Evolutionary conservation across 306 rosid species (phyloP).

Genomic region (Medicago arabica): DNA sequence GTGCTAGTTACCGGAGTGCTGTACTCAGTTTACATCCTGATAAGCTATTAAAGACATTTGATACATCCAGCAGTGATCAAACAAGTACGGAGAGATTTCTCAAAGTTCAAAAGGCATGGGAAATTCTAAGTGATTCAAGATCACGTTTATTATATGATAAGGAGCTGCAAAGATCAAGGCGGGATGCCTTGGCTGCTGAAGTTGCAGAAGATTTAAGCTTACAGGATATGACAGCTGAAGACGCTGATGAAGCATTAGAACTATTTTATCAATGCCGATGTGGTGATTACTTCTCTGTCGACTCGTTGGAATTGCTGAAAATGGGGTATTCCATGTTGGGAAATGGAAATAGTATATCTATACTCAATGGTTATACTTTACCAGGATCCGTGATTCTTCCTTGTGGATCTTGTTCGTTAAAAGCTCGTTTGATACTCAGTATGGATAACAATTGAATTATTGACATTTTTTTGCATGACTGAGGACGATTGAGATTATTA

Average conservation of each 20-base stretch:
- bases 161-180: slow-evolving; percentile 61
- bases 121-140: slow-evolving; percentile 65
- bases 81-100: slow-evolving; percentile 58
- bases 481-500: not conserved
- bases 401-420: slow-evolving; percentile 93
- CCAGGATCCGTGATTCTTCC: slow-evolving; percentile 82
- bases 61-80: slow-evolving; percentile 43
- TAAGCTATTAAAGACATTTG: slow-evolving; percentile 54
- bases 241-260: slow-evolving; percentile 60
- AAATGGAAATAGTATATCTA: slow-evolving; percentile 55
- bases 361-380: slow-evolving; percentile 52
- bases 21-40: slow-evolving; percentile 87
- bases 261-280: slow-evolving; percentile 83
- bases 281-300: slow-evolving; percentile 80
- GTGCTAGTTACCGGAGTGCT: slow-evolving; percentile 75
- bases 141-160: slow-evolving; percentile 66
- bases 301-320: slow-evolving; percentile 72
- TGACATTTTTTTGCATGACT: not conserved
- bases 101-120: slow-evolving; percentile 95
- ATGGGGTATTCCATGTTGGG: slow-evolving; percentile 73
- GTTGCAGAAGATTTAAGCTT: slow-evolving; percentile 76
- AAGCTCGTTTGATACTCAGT: slow-evolving; percentile 65
- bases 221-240: slow-evolving; percentile 69
- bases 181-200: slow-evolving; percentile 61
- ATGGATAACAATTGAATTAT: slow-evolving; percentile 41